phyloP scores from a whole-genome alignment of 176 grass and related monocot species.

The Panicum miliaceum region DNA sequence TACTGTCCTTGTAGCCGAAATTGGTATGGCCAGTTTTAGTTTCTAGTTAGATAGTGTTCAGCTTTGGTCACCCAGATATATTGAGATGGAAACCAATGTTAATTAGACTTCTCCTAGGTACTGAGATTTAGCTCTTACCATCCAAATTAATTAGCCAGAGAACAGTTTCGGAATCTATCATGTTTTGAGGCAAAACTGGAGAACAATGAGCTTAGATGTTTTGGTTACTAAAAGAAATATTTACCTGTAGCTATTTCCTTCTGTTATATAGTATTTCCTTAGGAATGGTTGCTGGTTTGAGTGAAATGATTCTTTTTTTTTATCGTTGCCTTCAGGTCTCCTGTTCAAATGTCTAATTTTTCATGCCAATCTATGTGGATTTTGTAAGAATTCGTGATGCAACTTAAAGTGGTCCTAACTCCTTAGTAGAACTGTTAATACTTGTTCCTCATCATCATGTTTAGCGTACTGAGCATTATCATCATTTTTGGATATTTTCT shows the following conservation, averaged over 20 bases:
- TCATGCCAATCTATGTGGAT: not conserved
- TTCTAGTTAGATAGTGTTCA: not conserved
- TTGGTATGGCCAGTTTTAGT: not conserved
- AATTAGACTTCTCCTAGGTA: not conserved
- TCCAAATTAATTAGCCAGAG: not conserved
- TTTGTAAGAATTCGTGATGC: conserved; percentile 12
- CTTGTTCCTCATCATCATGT: conserved; percentile 3
- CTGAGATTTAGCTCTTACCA: not conserved
- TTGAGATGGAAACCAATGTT: not conserved
- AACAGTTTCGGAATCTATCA: conserved; percentile 2
- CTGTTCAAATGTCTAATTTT: conserved; percentile 20
- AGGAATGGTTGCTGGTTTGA: conserved; percentile 11
- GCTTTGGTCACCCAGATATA: not conserved
- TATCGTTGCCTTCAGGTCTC: conserved; percentile 1
- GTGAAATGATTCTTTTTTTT: not conserved
- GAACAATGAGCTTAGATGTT: not conserved
- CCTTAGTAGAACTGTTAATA: conserved; percentile 13
- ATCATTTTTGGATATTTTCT: not conserved
- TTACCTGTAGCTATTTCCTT: not conserved
- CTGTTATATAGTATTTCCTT: not conserved
- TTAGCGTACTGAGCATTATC: not conserved
- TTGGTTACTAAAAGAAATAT: not conserved
- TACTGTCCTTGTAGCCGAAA: not conserved
- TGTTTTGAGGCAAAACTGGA: not conserved
- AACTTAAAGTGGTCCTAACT: conserved; percentile 25